Percentiles rank a stretch among this genome's conserved stretches.
Conservation (phyloP, 768 basidiomycete species). For the Leccinum barrowsii region DNA sequence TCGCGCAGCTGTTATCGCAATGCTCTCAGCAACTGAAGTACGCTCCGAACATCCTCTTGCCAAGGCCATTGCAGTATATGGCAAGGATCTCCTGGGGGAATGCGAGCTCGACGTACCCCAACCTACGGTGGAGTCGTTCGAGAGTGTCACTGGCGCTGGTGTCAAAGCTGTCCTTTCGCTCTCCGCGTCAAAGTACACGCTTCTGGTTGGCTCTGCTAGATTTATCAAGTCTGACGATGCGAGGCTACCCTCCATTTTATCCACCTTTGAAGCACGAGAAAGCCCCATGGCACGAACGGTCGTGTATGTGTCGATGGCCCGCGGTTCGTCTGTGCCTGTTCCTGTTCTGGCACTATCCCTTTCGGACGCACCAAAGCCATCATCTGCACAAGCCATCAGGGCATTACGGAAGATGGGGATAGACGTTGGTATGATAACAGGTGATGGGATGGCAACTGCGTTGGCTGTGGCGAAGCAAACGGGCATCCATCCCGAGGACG, state of each 20-base stretch:
- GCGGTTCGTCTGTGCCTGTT: conserved; percentile 36
- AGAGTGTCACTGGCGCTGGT: conserved; percentile 87
- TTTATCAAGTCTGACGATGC: conserved; percentile 59
- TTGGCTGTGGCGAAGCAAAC: conserved; percentile 85
- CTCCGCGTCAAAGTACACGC: conserved; percentile 47
- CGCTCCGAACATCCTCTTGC: conserved; percentile 96
- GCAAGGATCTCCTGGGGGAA: conserved; percentile 56
- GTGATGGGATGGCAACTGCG: conserved; percentile 82
- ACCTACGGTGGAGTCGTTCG: conserved; percentile 67
- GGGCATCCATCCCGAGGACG: conserved; percentile 77
- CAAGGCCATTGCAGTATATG: conserved; percentile 84
- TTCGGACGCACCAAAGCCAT: conserved; percentile 82
- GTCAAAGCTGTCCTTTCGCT: conserved; percentile 67
- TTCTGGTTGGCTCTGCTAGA: conserved; percentile 73
- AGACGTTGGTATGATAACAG: conserved; percentile 90
- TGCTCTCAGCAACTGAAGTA: conserved; percentile 84
- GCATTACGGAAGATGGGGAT: conserved; percentile 89
- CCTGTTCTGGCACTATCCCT: conserved; percentile 82
- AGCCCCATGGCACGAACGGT: conserved; percentile 74
- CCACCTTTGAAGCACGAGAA: conserved; percentile 67
- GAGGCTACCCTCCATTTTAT: conserved; percentile 56
- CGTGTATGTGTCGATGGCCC: conserved; percentile 75
- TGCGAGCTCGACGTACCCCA: conserved; percentile 42
- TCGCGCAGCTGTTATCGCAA: conserved; percentile 62
- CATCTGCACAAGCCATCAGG: conserved; percentile 76